phyloP scores from a whole-genome alignment of 73 alveolate genomes.

The Paramecium octaurelia region DNA sequence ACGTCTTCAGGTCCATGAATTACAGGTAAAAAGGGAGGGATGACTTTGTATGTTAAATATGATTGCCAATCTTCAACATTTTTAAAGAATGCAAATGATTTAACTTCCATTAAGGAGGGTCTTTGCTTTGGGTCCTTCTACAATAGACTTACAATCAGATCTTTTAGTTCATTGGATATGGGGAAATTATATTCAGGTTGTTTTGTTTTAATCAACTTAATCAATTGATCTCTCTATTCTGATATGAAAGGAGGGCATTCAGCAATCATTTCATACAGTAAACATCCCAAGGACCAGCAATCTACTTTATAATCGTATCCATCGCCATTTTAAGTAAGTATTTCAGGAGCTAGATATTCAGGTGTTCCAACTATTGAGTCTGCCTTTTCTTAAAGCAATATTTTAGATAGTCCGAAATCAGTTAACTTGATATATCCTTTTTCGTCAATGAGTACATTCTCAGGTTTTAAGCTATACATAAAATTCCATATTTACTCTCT shows the following conservation, averaged over 20 bases:
- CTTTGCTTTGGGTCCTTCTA: conserved; percentile 81
- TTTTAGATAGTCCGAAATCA: conserved; percentile 92
- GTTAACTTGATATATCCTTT: conserved; percentile 91
- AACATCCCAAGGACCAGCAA: conserved; percentile 86
- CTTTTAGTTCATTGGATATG: conserved; percentile 5
- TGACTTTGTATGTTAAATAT: not conserved
- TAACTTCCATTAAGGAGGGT: conserved; percentile 69
- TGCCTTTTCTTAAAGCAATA: conserved; percentile 63
- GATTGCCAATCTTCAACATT: not conserved
- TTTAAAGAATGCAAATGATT: conserved; percentile 76
- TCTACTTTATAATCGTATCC: conserved; percentile 72
- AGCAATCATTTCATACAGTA: conserved; percentile 72
- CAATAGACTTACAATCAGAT: conserved; percentile 45
- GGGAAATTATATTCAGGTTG: not conserved
- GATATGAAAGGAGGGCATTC: conserved; percentile 78
- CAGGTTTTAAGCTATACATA: conserved; percentile 80
- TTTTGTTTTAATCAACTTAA: not conserved
- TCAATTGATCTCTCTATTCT: conserved; percentile 46
- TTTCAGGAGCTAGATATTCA: conserved; percentile 81
- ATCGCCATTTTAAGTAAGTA: conserved; percentile 28
- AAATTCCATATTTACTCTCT: conserved; percentile 75
- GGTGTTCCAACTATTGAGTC: conserved; percentile 82
- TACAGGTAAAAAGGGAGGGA: conserved; percentile 1
- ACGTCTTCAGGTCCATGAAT: not conserved
- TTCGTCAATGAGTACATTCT: conserved; percentile 87